phyloP scores from a whole-genome alignment of 352 stramenopile species.

The Chrysophaeum taylorii region DNA sequence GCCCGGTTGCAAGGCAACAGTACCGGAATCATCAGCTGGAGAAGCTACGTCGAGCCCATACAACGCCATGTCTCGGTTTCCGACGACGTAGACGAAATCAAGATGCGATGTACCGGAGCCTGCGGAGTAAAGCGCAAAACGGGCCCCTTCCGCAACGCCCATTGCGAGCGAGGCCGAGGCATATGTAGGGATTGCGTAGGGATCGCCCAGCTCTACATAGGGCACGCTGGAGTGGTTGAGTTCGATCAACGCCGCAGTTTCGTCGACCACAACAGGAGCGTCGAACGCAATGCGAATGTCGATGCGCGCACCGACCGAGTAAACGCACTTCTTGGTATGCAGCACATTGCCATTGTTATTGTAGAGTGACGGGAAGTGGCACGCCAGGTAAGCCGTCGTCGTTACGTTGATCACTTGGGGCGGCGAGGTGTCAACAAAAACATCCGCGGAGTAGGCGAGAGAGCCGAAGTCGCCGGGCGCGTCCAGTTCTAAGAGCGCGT shows the following conservation, averaged over 20 bases:
- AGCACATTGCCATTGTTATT: conserved; percentile 25
- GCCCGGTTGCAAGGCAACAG: not conserved
- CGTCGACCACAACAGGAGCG: conserved; percentile 37
- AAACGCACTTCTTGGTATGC: conserved; percentile 33
- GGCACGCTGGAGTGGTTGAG: no score
- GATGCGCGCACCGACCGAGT: conserved; percentile 57
- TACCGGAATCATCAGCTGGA: not conserved
- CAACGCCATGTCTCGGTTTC: not conserved
- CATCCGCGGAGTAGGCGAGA: conserved; percentile 42
- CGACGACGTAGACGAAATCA: conserved; percentile 4
- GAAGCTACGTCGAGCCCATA: not conserved
- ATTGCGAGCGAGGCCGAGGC: no score
- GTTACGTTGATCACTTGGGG: conserved; percentile 46
- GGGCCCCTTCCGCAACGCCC: not conserved
- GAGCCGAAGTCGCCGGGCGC: conserved; percentile 53
- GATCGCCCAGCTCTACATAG: no score
- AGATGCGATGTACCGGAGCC: not conserved
- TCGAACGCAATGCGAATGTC: conserved; percentile 60
- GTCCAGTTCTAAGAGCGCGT: conserved; percentile 34
- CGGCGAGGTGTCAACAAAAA: conserved; percentile 47
- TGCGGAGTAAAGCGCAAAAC: not conserved
- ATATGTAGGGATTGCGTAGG: no score
- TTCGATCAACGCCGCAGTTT: not conserved
- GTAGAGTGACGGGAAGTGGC: not conserved
- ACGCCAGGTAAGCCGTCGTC: conserved; percentile 23